Evolutionary conservation across 768 basidiomycete species (phyloP), one percentile per base, ranked within the genome.

Genomic region (Lentinula sp.): DNA sequence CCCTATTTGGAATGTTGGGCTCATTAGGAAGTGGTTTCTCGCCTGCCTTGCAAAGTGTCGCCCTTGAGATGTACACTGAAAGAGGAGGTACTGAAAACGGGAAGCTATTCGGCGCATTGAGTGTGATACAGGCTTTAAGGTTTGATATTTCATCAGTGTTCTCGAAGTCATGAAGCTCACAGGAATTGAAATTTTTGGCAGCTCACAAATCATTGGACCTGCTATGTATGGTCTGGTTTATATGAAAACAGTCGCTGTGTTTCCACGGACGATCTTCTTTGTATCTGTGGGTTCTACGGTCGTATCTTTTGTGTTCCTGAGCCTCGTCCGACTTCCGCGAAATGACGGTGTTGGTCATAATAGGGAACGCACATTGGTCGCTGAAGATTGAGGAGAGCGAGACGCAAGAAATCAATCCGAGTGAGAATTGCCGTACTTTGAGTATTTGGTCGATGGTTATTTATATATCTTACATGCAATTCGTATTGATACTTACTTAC

Each of bases 71-170:
- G 49, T 90, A 87, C 63, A 73, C 74, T 32, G 72, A 72, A n/a
- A 74, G 76, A 18, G 81, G 81, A 1, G 82, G 85, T 2, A 77
- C 76, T 13, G 89, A 93, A 67, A 75, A 79, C 11, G 94, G 93
- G 2, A 79, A 76, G 65, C 76, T 97, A 16, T 95, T 94, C 67
- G 94, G 92, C 11, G 92, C 85, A 3, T 65, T 95, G 61, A 85
- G 87, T 60, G 89, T 95, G 32, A 65, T 93, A 3, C 84, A 89
- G 63, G 84, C 88, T 5, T 68, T 93, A 9, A 78, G 85, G 84
- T 87, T 62, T 15, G 74, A 51, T n/a, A 23, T 32, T 32, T 39
- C 35, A 31, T 52, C 13, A 21, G 18, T 63, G 34, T 55, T 15
- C 21, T 10, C 48, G 18, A 48, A 60, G 56, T 56, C 21, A 61